Evolutionary conservation across 805 yeast species (phyloP).

Genomic region (Candida wancherniae): DNA sequence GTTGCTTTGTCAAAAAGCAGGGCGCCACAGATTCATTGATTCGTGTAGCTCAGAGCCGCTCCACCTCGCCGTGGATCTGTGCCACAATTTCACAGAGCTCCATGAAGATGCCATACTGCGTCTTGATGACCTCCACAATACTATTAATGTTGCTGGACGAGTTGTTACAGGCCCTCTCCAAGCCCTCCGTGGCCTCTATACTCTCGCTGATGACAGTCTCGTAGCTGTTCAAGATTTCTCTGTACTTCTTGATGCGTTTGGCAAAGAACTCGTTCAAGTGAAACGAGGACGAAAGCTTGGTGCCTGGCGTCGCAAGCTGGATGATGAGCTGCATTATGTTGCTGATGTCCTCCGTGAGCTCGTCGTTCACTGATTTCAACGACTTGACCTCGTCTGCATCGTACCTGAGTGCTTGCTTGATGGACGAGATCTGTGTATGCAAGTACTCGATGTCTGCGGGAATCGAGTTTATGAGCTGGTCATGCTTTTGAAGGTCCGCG

Average conservation of each 20-base stretch:
- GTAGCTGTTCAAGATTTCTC: conserved; percentile 46
- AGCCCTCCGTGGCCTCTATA: conserved; percentile 45
- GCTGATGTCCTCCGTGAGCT: conserved; percentile 45
- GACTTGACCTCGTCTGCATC: conserved; percentile 38
- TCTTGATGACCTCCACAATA: conserved; percentile 57
- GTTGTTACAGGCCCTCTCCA: conserved; percentile 34
- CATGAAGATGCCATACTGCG: conserved; percentile 67
- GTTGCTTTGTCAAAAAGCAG: no score
- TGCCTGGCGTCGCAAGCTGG: conserved; percentile 51
- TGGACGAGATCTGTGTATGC: conserved; percentile 54
- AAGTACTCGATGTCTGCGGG: conserved; percentile 69
- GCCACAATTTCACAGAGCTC: conserved; percentile 73
- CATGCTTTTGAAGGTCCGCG: conserved; percentile 57
- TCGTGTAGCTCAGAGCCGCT: conserved; percentile 1
- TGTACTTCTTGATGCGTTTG: conserved; percentile 47
- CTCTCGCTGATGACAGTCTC: conserved; percentile 62
- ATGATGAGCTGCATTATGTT: conserved; percentile 50
- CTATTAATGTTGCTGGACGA: conserved; percentile 40
- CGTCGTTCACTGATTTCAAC: conserved; percentile 35
- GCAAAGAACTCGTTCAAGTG: conserved; percentile 56
- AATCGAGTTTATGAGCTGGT: conserved; percentile 59
- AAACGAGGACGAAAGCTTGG: conserved; percentile 48
- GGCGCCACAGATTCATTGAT: no score
- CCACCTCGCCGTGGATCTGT: conserved; percentile 49
- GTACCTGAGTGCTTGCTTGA: conserved; percentile 57